Conservation (phyloP, 2,329 filamentous ascomycete genomes). For the Penicillium sp. region DNA sequence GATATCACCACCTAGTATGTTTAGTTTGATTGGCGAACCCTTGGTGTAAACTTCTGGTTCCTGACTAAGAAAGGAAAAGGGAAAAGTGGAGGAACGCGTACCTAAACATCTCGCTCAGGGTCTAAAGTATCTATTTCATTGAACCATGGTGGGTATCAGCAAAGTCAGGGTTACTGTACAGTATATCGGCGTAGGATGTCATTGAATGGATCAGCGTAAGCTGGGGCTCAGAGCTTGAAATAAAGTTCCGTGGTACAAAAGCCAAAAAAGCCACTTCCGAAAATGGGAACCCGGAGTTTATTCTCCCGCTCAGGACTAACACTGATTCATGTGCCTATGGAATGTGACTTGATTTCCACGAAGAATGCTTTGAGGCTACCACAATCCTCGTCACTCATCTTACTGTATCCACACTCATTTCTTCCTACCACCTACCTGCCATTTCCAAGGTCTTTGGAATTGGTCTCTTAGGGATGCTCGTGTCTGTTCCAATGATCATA, state of each 20-base stretch:
- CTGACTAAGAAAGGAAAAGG: neutral
- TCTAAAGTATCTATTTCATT: neutral
- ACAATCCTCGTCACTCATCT: neutral
- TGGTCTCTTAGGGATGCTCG: neutral
- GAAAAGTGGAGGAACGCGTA: neutral
- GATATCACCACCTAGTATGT: neutral
- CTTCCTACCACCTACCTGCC: neutral
- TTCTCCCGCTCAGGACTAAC: neutral
- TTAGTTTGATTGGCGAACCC: neutral
- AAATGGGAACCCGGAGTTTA: neutral
- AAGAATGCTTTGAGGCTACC: neutral
- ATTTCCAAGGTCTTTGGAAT: neutral
- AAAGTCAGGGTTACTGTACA: neutral
- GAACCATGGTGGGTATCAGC: neutral
- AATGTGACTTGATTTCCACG: neutral
- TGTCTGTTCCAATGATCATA: neutral
- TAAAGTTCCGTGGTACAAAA: neutral
- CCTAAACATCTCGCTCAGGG: neutral
- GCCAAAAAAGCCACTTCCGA: neutral
- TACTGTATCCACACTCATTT: neutral
- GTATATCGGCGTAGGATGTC: too few species aligned
- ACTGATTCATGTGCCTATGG: neutral
- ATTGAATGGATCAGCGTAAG: neutral
- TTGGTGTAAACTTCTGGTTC: neutral
- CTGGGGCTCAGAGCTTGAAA: neutral